Percentiles rank a stretch among this genome's conserved stretches.
Evolutionary conservation across 345 rosid species (phyloP).

Genomic region (Dimocarpus longan): DNA sequence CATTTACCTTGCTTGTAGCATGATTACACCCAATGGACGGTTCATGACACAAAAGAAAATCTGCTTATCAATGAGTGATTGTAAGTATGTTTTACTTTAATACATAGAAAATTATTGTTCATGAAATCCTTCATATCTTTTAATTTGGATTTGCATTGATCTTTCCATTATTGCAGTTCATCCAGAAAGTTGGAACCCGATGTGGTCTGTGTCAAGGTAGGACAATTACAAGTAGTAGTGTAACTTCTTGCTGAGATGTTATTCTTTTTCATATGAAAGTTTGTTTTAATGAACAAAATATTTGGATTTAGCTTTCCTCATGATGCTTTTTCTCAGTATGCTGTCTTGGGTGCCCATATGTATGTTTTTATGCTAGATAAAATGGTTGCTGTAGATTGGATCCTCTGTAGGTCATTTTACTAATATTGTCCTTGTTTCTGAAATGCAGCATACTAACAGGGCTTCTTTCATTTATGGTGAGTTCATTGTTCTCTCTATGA

Average conservation of each 20-base stretch:
- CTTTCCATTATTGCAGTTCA: conserved; percentile 65
- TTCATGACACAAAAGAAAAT: conserved; percentile 96
- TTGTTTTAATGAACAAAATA: neutral
- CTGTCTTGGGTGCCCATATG: neutral
- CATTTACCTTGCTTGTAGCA: conserved; percentile 41
- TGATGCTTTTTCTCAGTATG: neutral
- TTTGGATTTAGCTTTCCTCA: conserved; percentile 1
- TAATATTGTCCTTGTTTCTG: conserved; percentile 24
- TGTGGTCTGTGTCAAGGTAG: conserved; percentile 99
- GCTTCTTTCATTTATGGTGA: conserved; percentile 98
- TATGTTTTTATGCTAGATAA: neutral
- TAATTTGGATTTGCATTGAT: conserved; percentile 11
- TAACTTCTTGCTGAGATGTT: conserved; percentile 1
- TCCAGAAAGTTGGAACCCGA: conserved; percentile 99
- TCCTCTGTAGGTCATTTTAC: neutral
- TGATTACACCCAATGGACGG: conserved; percentile 99
- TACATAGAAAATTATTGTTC: conserved; percentile 8
- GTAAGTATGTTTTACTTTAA: conserved; percentile 50
- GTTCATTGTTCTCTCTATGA: conserved; percentile 31
- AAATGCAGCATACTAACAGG: conserved; percentile 96
- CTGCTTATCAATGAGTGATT: conserved; percentile 98
- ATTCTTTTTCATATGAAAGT: neutral
- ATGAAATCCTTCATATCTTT: neutral
- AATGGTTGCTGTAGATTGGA: conserved; percentile 5
- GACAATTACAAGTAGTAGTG: conserved; percentile 16